Percentiles rank a stretch among this genome's conserved stretches.
Conservation (phyloP, 169 alveolate genomes). For the Plasmodium gonderi region DNA sequence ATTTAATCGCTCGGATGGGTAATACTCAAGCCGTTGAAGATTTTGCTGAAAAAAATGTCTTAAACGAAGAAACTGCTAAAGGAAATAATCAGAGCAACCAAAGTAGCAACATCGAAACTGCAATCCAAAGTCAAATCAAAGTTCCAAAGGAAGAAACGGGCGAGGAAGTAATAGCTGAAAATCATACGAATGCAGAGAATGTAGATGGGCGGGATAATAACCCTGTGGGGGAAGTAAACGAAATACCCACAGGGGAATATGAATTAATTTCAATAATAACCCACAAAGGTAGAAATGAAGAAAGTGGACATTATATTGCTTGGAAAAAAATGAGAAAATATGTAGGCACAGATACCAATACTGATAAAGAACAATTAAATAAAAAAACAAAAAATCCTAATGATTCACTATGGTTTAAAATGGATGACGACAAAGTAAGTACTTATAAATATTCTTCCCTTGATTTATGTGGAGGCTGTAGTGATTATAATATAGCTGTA, state of each 20-base stretch:
- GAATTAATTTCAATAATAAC: slow-evolving; percentile 95
- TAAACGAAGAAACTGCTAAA: background rate
- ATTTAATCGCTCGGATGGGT: slow-evolving; percentile 16
- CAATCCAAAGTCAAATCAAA: background rate
- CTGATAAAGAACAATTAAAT: background rate
- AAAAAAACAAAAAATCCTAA: slow-evolving; percentile 69
- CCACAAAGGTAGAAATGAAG: slow-evolving; percentile 98
- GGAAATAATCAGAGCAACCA: background rate
- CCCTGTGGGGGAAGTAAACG: background rate
- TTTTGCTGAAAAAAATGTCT: background rate
- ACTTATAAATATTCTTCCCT: slow-evolving; percentile 84
- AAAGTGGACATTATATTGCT: slow-evolving; percentile 98
- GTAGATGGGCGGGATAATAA: slow-evolving; percentile 8
- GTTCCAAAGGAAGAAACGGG: background rate
- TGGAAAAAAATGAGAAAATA: slow-evolving; percentile 88
- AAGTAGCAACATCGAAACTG: background rate
- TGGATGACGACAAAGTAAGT: slow-evolving; percentile 91
- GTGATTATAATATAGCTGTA: slow-evolving; percentile 92
- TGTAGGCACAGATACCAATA: background rate
- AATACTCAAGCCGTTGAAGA: background rate
- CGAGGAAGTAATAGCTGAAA: background rate
- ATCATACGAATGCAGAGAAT: background rate
- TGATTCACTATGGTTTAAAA: slow-evolving; percentile 86
- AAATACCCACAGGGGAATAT: slow-evolving; percentile 91
- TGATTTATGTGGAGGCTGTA: slow-evolving; percentile 92